A percentile compares a stretch with the other conserved stretches of the same genome.
These are phyloP conservation scores for Ceratocystis cacaofunesta DNA, from an alignment of 2,329 filamentous ascomycete species.

Conservation along the genomic window DNA sequence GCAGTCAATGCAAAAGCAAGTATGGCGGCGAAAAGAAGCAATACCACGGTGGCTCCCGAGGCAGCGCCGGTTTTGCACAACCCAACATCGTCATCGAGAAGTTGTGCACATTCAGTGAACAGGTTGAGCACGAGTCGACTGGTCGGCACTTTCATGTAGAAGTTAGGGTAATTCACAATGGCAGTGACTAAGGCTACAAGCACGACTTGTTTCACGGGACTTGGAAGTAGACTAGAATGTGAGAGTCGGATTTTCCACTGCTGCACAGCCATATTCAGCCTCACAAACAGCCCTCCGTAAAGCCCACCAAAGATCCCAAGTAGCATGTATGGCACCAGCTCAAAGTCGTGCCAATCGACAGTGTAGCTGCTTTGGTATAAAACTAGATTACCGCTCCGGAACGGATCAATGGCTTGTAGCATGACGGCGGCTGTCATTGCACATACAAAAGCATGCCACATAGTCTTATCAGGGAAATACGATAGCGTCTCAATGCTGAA, in stretches of 20 bases:
- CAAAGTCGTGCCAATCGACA: slow-evolving; percentile 84
- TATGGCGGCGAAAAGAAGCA: slow-evolving; percentile 67
- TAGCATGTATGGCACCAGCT: slow-evolving; percentile 73
- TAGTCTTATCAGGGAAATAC: slow-evolving; percentile 97
- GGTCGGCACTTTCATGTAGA: slow-evolving; percentile 86
- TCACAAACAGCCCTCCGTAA: slow-evolving; percentile 90
- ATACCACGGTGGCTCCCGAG: slow-evolving; percentile 64
- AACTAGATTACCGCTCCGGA: slow-evolving; percentile 87
- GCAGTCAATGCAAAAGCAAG: slow-evolving; percentile 75
- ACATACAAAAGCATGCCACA: slow-evolving; percentile 99
- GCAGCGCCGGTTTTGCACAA: slow-evolving; percentile 49
- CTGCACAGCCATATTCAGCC: slow-evolving; percentile 76
- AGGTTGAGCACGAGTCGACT: slow-evolving; percentile 84
- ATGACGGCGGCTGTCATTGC: slow-evolving; percentile 97
- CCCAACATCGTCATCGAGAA: slow-evolving; percentile 72
- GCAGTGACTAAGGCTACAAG: slow-evolving; percentile 70
- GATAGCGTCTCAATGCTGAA: slow-evolving; percentile 95
- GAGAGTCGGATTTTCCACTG: slow-evolving; percentile 49
- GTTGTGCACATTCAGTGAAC: slow-evolving; percentile 76
- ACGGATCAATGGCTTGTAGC: slow-evolving; percentile 83
- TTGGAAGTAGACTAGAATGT: slow-evolving; percentile 46
- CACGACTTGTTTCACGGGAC: slow-evolving; percentile 65
- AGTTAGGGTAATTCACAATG: slow-evolving; percentile 85
- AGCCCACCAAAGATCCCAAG: slow-evolving; percentile 84
- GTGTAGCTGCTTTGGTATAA: slow-evolving; percentile 92